Base-by-base conservation (phyloP, 179 eudicot genomes). In the Drosera spatulata region DNA sequence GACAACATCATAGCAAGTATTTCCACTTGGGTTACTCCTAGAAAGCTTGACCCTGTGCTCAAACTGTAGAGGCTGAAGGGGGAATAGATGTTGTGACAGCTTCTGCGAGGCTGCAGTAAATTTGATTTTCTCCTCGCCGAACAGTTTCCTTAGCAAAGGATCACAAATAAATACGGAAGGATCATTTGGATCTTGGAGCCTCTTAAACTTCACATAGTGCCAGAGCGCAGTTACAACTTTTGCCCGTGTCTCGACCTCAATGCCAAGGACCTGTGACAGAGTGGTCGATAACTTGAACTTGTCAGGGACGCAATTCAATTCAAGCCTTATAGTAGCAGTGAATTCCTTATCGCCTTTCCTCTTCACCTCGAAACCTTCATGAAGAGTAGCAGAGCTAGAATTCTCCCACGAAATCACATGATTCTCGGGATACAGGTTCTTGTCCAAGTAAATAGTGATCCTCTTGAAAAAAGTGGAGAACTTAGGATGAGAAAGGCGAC, bases 311-410 rank as follows among this genome's bases (percentile, higher is more conserved):
- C 82, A 70, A 75, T 86, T 88, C 98, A 91, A 74, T 72, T 91
- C 97, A 45, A 91, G 71, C 66, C 95, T 80, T 61, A 91, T 65
- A 48, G 85, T 77, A 45, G 95, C 96, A 41, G 75, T 85, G 61
- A 85, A 84, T 72, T 91, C 96, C 76, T 80, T 88, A 65, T 91
- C 85, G 54, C 98, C 98, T 71, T 83, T 91, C 60, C 98, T 82
- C 73, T 83, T 88, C 61, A 91, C 83, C 77, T 88, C 96, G 70
- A 91, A 91, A 41, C 96, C 98, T 59, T 91, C 95, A 45, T 80
- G 95, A 53, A 77, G 79, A 3, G 68, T 75, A 41, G 87, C 82
- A 22, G 96, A 83, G 43, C 88, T 84, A 43, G 88, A 67, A 72
- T 70, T 80, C 61, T 91, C 98, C 98, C 98, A 91, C 67, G 77